Base-by-base conservation (phyloP, 345 rosid genomes). In the Theobroma cacao region DNA sequence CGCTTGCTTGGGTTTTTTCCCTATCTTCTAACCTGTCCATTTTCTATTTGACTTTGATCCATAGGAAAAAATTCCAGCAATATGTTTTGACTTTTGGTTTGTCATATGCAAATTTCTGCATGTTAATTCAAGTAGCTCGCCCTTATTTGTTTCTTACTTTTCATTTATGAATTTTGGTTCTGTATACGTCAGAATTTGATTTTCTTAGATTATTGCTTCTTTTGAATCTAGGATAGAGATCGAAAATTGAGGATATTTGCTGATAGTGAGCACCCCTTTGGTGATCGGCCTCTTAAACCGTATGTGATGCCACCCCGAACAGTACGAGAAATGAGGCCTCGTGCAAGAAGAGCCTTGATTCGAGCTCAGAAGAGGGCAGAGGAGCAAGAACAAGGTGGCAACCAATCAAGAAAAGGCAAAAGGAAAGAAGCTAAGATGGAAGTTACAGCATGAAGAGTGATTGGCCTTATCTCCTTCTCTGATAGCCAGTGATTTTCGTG, bases 241-340 rank as follows among this genome's bases (percentile, higher is more conserved):
- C 80, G 92, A 56, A 96, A 94, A 85, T 85, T 96, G 78, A 90
- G 99, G 88, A 96, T 94, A 80, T 94, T 96, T 86, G 83, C 91
- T 26, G 93, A 81, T 30, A 72, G 82, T 83, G 98, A 94, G 79
- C 99, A 96, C 81, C 98, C 98, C 17, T 96, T 96, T 67, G 86
- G 85, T 48, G 98, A 94, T 76, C 82, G 85, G 77, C 91, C 97
- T 40, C 83, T 93, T 34, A 98, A 91, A 77, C 86, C 91, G 20
- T 93, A 84, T 30, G 86, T 81, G 77, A 96, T 91, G 93, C 98
- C 98, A 20, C 94, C 98, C 65, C 87, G 98, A 79, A 82, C 50
- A 52, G 92, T 94, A 53, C 86, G 99, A 78, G 98, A 94, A 85
- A 85, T 94, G 98, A 88, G 93, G 59, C 99, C 99, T 1, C 93